phyloP scores from a whole-genome alignment of 352 stramenopile genomes.

The Hyaloperonospora arabidopsidis region DNA sequence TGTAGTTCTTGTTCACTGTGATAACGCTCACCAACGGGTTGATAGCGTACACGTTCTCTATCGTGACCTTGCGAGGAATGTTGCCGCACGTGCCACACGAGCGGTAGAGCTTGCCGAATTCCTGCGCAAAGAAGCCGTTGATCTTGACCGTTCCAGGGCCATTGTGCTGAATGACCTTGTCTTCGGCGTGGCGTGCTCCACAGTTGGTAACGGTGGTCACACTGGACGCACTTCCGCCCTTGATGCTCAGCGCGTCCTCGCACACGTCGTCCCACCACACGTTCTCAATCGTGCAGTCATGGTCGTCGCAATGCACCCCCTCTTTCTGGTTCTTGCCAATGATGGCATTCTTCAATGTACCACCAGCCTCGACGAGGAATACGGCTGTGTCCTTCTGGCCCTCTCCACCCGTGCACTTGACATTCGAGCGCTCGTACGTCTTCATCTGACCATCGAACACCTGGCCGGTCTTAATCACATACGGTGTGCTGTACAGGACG shows the following conservation, averaged over 20 bases:
- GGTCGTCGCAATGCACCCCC: neutral
- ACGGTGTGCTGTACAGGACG: neutral
- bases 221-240: neutral
- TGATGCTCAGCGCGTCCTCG: neutral
- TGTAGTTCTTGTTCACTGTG: too few relatives aligned
- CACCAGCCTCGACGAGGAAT: neutral
- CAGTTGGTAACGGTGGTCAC: neutral
- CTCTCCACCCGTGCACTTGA: neutral
- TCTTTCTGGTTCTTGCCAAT: neutral
- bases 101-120: neutral
- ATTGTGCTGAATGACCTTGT: neutral
- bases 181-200: neutral
- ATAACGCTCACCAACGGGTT: too few relatives aligned
- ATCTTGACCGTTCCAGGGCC: neutral
- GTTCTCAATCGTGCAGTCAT: neutral
- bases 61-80: too few relatives aligned
- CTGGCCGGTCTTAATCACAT: neutral
- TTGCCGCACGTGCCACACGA: too few relatives aligned
- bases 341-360: neutral
- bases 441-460: neutral
- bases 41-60: too few relatives aligned
- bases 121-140: neutral
- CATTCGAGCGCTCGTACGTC: neutral
- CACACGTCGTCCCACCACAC: neutral
- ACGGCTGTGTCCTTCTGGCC: neutral